phyloP scores from a whole-genome alignment of 352 stramenopile genomes.

The Peronospora destructor region DNA sequence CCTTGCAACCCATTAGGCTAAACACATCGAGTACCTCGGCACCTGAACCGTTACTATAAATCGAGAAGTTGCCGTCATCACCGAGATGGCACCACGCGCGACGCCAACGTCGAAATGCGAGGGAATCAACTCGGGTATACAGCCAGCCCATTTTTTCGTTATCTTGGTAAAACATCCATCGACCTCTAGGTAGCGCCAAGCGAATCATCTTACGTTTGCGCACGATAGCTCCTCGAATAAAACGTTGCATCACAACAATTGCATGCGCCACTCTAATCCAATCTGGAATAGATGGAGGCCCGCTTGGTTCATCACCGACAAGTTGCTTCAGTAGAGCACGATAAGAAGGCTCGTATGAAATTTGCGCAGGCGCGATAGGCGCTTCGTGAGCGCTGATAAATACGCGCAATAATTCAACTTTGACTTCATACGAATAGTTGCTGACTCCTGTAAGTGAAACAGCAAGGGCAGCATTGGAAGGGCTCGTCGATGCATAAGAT shows the following conservation, averaged over 20 bases:
- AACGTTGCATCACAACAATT: slow-evolving; percentile 75
- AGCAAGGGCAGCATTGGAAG: slow-evolving; percentile 24
- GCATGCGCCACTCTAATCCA: slow-evolving; percentile 65
- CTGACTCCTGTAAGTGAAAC: slow-evolving; percentile 17
- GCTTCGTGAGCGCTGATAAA: slow-evolving; percentile 63
- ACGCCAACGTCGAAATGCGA: slow-evolving; percentile 80
- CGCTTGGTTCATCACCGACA: slow-evolving; percentile 48
- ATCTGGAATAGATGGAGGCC: slow-evolving; percentile 41
- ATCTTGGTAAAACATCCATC: slow-evolving; percentile 51
- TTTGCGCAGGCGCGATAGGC: slow-evolving; percentile 9
- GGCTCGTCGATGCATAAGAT: slow-evolving; percentile 34
- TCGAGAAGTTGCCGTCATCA: slow-evolving; percentile 54
- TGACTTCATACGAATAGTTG: slow-evolving; percentile 75
- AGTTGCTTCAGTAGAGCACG: slow-evolving; percentile 66
- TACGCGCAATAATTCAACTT: slow-evolving; percentile 52
- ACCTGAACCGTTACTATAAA: slow-evolving; percentile 68
- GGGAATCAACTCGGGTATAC: slow-evolving; percentile 72
- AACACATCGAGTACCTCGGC: slow-evolving; percentile 61
- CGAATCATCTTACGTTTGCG: slow-evolving; percentile 60
- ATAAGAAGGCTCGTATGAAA: slow-evolving; percentile 61
- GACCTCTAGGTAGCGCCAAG: slow-evolving; percentile 42
- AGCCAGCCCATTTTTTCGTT: slow-evolving; percentile 78
- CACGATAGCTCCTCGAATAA: slow-evolving; percentile 69
- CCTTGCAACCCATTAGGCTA: slow-evolving; percentile 50
- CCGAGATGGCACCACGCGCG: slow-evolving; percentile 78